These are phyloP conservation scores for Colletotrichum euphorbiae DNA, from an alignment of 2,329 filamentous ascomycete species.

Conservation along the genomic window DNA sequence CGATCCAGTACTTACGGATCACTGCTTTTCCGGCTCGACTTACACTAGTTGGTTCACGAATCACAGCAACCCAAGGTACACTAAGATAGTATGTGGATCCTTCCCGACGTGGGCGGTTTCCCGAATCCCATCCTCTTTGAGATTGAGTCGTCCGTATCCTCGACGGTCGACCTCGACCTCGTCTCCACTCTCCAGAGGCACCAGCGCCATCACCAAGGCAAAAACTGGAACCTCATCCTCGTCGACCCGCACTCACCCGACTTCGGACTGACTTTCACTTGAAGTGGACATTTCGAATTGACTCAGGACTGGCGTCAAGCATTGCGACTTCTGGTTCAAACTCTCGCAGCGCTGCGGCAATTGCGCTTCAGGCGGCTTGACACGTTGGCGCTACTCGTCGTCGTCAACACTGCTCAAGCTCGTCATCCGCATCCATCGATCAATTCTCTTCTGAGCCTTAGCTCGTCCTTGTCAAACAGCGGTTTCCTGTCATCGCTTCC, in stretches of 20 bases:
- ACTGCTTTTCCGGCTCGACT: not conserved
- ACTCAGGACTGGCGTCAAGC: not conserved
- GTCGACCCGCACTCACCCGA: constrained; percentile 20
- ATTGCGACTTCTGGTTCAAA: not conserved
- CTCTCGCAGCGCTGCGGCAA: not conserved
- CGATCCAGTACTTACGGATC: not conserved
- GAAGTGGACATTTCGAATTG: not conserved
- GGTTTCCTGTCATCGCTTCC: constrained; percentile 20
- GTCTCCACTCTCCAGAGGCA: too few species aligned
- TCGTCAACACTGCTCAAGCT: constrained; percentile 28
- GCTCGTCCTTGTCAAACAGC: constrained; percentile 3
- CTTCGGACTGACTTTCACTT: constrained; percentile 9
- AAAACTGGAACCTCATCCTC: constrained; percentile 17
- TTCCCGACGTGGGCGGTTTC: too few species aligned
- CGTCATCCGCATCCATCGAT: constrained; percentile 5
- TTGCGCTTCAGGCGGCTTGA: constrained; percentile 30
- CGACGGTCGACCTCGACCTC: not conserved
- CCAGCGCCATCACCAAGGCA: constrained; percentile 3
- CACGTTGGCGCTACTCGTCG: constrained; percentile 22
- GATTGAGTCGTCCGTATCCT: too few species aligned
- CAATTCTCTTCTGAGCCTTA: constrained; percentile 4
- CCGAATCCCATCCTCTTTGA: too few species aligned
- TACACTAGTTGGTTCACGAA: not conserved
- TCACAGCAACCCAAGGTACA: not conserved
- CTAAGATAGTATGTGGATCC: not conserved